Percentiles rank a stretch among this genome's conserved stretches.
Conservation (phyloP, 2,329 filamentous ascomycete species). For the Phialocephala sp. region DNA sequence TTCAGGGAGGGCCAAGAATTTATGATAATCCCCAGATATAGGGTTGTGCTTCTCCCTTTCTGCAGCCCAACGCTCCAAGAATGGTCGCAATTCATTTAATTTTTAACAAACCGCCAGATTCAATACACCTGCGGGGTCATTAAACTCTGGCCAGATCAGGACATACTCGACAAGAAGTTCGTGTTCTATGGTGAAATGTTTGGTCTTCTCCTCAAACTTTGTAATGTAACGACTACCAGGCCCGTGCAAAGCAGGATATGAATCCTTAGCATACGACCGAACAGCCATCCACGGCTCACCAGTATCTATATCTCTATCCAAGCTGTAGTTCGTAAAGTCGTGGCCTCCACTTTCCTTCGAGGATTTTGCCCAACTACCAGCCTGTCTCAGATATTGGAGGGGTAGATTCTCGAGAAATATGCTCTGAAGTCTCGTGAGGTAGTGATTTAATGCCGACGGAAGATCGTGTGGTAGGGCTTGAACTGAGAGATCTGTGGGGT, state of each 20-base stretch:
- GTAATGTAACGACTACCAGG: neutral
- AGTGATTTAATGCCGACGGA: no score
- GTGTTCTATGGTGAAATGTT: neutral
- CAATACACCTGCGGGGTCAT: neutral
- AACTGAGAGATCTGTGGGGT: no score
- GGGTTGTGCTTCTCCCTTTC: neutral
- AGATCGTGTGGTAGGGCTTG: no score
- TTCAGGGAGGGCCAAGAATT: neutral
- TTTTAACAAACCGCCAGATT: neutral
- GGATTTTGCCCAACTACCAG: neutral
- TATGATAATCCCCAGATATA: neutral
- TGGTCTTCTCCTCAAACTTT: neutral
- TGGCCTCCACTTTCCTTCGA: neutral
- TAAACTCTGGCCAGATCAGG: conserved; percentile 8
- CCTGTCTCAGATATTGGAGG: no score
- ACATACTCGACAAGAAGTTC: neutral
- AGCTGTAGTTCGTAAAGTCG: neutral
- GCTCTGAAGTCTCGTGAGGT: no score
- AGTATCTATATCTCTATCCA: conserved; percentile 6
- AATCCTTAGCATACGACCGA: conserved; percentile 11
- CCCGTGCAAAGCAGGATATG: conserved; percentile 4
- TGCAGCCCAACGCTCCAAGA: neutral
- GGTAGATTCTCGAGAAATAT: no score
- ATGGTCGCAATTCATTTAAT: neutral
- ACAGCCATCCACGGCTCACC: conserved; percentile 18